Base-by-base conservation (phyloP, 495 filamentous ascomycete species). In the Penicillium soppii region DNA sequence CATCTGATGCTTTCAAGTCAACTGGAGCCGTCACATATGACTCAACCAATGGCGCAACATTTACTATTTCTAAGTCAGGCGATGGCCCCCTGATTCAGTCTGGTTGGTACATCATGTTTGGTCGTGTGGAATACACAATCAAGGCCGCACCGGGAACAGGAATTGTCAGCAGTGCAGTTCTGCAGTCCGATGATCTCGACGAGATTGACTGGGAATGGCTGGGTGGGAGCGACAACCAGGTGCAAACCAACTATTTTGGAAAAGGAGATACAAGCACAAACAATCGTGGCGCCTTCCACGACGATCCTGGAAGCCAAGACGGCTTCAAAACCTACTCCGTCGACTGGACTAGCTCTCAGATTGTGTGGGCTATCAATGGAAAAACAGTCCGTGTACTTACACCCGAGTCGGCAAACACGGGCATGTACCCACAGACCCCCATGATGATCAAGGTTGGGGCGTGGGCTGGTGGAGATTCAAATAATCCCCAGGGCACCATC, bases 201-300 rank as follows among this genome's bases (percentile, higher is more conserved):
- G 91, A 96, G 63, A 86, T 96, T 48, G 91, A 95, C 67, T 92
- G 87, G 86, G 91, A 92, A 64, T 92, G 88, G 73, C 78, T 89
- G 16, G 88, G 89, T 39, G 82, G 78, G 23, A 82, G 89, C 57
- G 64, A 69, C 35, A 74, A 71, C 37, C 62, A 77, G 20, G 88
- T 82, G 13, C 82, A 88, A 58, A 91, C 77, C 72, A 95, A 95
- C 71, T 95, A 90, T 62, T 96, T 91, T 56, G 90, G 91, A 59
- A 92, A 94, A 66, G 90, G 89, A 30, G 66, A 81, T 52, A 91
- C 89, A 36, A 77, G 71, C 6, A 74, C 75, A 25, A 87, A 80
- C 66, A 82, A 84, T 61, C 82, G 85, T 16, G 88, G 80, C 44
- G 74, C 74, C 20, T 81, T 77, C 58, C 78, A 84, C 59, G 60